Base-by-base conservation (phyloP, 495 filamentous ascomycete species). In the Rostrohypoxylon terebratum region DNA sequence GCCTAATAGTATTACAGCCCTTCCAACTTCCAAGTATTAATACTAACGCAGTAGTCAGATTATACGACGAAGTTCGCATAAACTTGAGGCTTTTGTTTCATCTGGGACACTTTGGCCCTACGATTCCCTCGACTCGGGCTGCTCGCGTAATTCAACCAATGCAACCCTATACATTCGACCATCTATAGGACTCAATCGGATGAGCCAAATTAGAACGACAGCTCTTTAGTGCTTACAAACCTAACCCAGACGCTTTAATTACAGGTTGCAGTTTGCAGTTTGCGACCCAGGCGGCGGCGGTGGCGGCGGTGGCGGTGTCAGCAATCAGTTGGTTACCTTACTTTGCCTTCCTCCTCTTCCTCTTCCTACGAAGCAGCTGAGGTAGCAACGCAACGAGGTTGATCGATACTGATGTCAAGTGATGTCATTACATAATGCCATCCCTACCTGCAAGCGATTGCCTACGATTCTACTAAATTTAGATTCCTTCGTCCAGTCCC, bases 281-380 rank as follows among this genome's bases (percentile, higher is more conserved):
- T 45, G n/a, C 42, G 42, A 2, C 16, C 42, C n/a, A n/a, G n/a
- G n/a, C n/a, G n/a, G 16, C 20, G 18, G 9, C 42, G 42, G 42
- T n/a, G 38, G 38, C n/a, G 38, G 38, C 42, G 42, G 42, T n/a
- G 42, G 42, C 42, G 42, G 42, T 45, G 42, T 20, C 16, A 45
- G 16, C n/a, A n/a, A 45, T 45, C 42, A 18, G 10, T 13, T n/a
- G 38, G 38, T 11, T n/a, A n/a, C 10, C 14, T 42, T 38, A 1
- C 36, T 38, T 4, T 14, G 11, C 10, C 38, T 42, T 42, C 38
- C 38, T 42, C 4, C 38, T 45, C n/a, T 44, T 44, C 13, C 40
- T 44, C 40, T 45, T 45, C 42, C 42, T 45, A 45, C 42, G 42
- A 45, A n/a, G 42, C 42, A 45, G 42, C n/a, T n/a, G n/a, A n/a